Percentiles rank a stretch among this genome's conserved stretches.
These are phyloP conservation scores for Xanthoceras sorbifolium DNA, from an alignment of 345 rosid genomes.

Conservation along the genomic window DNA sequence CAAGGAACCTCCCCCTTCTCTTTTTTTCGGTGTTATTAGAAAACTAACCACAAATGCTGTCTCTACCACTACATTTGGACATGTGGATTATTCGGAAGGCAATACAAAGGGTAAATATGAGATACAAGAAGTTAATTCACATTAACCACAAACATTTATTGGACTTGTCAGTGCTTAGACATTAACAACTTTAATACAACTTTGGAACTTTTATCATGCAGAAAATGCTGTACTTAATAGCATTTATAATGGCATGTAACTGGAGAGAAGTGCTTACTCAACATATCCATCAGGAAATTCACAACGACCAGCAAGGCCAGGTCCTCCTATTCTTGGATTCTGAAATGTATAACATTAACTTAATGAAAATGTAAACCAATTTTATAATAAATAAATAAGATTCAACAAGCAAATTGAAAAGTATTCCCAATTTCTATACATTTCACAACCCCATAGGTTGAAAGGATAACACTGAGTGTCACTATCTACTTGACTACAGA, in stretches of 20 bases:
- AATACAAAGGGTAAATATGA: not conserved
- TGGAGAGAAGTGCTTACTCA: constrained; percentile 59
- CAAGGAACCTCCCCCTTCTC: not conserved
- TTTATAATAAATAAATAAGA: not conserved
- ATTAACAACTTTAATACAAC: constrained; percentile 3
- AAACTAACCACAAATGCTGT: not conserved
- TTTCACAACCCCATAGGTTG: not conserved
- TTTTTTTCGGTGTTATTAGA: not conserved
- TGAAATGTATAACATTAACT: constrained; percentile 29
- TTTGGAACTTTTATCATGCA: not conserved
- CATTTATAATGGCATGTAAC: not conserved
- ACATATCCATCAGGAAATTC: constrained; percentile 73
- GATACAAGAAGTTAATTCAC: not conserved
- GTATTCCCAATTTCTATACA: not conserved
- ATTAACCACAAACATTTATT: not conserved
- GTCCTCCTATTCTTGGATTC: constrained; percentile 92
- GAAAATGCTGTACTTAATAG: not conserved
- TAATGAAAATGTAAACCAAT: constrained; percentile 2
- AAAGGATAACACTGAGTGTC: not conserved
- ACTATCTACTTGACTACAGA: not conserved
- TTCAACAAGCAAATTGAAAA: not conserved
- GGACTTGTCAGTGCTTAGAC: constrained; percentile 14
- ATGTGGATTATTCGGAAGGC: not conserved
- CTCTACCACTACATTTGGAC: not conserved
- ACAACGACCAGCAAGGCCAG: constrained; percentile 78